Evolutionary conservation across 2,329 filamentous ascomycete genomes (phyloP).

Genomic region (Colletotrichum kahawae): DNA sequence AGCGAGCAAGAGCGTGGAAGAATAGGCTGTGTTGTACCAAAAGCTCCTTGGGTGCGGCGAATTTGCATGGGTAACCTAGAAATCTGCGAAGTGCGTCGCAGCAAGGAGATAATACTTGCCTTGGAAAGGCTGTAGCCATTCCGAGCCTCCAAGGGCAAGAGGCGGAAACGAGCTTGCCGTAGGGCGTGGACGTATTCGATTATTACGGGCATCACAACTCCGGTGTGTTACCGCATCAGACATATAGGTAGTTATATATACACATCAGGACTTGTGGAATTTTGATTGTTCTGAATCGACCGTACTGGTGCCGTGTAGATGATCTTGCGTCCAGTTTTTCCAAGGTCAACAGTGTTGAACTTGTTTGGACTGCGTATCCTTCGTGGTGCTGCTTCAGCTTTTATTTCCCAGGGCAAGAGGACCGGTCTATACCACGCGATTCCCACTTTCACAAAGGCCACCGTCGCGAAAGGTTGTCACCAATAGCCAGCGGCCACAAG

Average conservation of each 20-base stretch:
- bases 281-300: not conserved
- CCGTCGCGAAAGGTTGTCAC: too few species aligned
- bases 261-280: not conserved
- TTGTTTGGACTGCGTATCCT: not conserved
- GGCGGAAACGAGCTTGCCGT: not conserved
- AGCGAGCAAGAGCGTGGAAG: not conserved
- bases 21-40: conserved; percentile 1
- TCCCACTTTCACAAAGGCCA: too few species aligned
- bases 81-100: not conserved
- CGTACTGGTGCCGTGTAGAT: not conserved
- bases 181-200: conserved; percentile 7
- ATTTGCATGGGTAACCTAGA: conserved; percentile 13
- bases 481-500: not conserved
- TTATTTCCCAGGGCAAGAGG: not conserved
- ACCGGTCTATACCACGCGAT: too few species aligned
- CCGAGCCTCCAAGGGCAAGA: conserved; percentile 4
- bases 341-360: not conserved
- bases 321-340: not conserved
- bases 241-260: conserved; percentile 11
- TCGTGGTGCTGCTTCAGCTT: not conserved
- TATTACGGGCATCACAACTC: conserved; percentile 4
- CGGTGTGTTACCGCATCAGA: conserved; percentile 7
- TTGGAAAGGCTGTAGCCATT: not conserved
- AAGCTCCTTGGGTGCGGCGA: conserved; percentile 17
- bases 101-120: conserved; percentile 2